Evolutionary conservation across 495 filamentous ascomycete genomes (phyloP), one percentile per base, ranked within the genome.

Genomic region (Penicillium lagena): DNA sequence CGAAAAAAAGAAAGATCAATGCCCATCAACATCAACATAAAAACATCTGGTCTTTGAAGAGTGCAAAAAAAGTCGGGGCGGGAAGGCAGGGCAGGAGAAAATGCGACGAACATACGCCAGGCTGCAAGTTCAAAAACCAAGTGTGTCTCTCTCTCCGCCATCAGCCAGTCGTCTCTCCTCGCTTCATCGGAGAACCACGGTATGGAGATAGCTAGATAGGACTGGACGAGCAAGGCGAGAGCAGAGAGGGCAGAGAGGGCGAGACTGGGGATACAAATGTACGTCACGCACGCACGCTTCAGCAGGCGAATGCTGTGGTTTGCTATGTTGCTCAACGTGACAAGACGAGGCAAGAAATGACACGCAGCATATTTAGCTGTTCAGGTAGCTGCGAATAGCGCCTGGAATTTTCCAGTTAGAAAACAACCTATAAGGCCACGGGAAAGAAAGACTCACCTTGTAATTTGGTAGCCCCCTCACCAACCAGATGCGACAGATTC

Each of bases 371-470:
- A 49, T 55, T 60, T 76, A 87, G 52, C 73, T 75, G 64, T 85
- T 85, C 47, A 96, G 67, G 67, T 96, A 97, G 65, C 74, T 85
- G 53, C 85, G 74, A 56, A 96, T 86, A 46, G 90, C 90, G 40
- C 75, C 75, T 78, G 43, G 9, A 37, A 11, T 12, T 4, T 13
- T 15, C 29, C 39, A 43, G 40, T 60, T 27, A 60, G 44, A 42
- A 40, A 12, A 33, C 2, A 6, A 7, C 12, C 12, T 12, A 9
- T 6, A 10, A 12, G 40, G n/a, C n/a, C 35, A 36, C n/a, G 4
- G 27, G 4, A 22, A 29, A 39, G 6, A 15, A 40, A 27, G 34
- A 62, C 70, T 46, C 17, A 68, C 89, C 89, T 73, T 95, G 89
- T 58, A 97, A 66, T 63, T 80, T 82, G 32, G 71, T 76, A 12